Conservation (phyloP, 176 grass and related monocot genomes). For the Carex littledalei region DNA sequence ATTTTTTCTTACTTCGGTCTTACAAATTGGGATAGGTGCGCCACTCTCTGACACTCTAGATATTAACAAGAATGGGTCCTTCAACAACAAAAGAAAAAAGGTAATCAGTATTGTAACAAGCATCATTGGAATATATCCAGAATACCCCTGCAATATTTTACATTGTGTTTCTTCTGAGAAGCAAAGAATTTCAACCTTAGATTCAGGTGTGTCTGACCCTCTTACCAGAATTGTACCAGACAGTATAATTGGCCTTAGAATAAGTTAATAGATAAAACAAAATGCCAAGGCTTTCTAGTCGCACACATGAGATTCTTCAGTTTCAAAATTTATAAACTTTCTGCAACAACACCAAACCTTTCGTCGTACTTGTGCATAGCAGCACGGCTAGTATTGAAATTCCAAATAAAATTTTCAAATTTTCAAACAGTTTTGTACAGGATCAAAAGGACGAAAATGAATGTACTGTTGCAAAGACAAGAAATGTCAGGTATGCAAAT, state of each 20-base stretch:
- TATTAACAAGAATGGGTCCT: constrained; percentile 97
- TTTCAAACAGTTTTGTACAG: not conserved
- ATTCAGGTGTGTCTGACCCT: not conserved
- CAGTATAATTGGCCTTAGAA: not conserved
- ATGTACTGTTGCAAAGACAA: not conserved
- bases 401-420: too few species aligned
- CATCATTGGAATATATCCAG: not conserved
- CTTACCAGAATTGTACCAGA: not conserved
- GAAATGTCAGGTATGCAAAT: not conserved
- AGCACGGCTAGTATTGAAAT: too few species aligned
- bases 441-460: not conserved
- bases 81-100: constrained; percentile 28
- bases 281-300: not conserved
- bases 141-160: constrained; percentile 10
- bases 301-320: not conserved
- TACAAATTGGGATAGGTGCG: constrained; percentile 79
- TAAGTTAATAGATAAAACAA: not conserved
- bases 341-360: not conserved
- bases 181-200: not conserved
- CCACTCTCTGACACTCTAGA: constrained; percentile 80
- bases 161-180: not conserved
- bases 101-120: constrained; percentile 27
- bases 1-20: constrained; percentile 99
- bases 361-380: too few species aligned
- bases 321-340: not conserved